Evolutionary conservation across 768 basidiomycete genomes (phyloP), one percentile per base, ranked within the genome.

Genomic region (Russula ochroleuca): DNA sequence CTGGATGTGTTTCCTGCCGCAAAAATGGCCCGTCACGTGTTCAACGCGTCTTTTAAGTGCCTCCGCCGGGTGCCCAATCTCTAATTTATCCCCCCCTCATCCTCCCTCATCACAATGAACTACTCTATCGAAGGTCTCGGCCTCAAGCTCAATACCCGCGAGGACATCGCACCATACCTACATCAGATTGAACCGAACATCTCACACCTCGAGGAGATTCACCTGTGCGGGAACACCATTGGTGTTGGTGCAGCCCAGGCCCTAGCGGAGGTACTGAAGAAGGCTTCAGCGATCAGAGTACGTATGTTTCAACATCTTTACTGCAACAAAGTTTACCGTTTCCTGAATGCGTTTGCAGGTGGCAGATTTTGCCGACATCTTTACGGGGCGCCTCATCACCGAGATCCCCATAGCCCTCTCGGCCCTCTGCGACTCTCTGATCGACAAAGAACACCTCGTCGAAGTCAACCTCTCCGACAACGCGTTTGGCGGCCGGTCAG

Each of bases 361-460:
- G 63, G 96, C 95, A 69, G 88, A 98, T 78, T 91, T 98, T 68
- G 90, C 93, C 35, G 96, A 98, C 77, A 95, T 99, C 76, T 99
- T 99, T 78, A 98, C 96, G 2, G 92, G 95, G 59, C 91, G 96
- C 67, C 83, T 97, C 71, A 98, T 98, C 78, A 81, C 85, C 65
- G 96, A 99, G 75, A 98, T 99, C 72, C 97, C 96, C 5, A 81
- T 77, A 62, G 93, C 97, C 17, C 85, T 99, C 51, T 82, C 85
- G 41, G 88, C 91, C 40, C 83, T 99, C 68, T 97, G 95, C 73
- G 85, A 92, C 70, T 86, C 94, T 14, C 84, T 99, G 65, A 85
- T 85, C 70, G 80, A 84, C 70, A 92, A 92, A 71, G 81, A 85
- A 5, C 84, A 88, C 3, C 86, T 99, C 53, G 80, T 88, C 58